Base-by-base conservation (phyloP, 129 eudicot genomes). In the Lonicera japonica region DNA sequence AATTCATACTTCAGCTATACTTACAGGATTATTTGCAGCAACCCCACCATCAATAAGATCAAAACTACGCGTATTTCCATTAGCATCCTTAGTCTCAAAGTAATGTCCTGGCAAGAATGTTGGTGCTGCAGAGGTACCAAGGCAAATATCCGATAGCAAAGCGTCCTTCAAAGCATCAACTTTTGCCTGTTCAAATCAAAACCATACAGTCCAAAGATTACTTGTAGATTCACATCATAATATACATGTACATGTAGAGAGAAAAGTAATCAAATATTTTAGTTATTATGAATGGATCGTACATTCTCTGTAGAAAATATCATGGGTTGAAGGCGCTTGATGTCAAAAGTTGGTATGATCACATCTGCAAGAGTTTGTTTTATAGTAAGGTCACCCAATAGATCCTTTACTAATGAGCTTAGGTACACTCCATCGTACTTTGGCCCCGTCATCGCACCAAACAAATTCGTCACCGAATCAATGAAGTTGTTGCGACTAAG, bases 271-370 rank as follows among this genome's bases (percentile, higher is more conserved):
- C 51, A 15, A 15, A 45, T 4, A 12, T 45, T 45, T 45, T 3
- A 45, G 51, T 11, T 45, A 11, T 15, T 45, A 45, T 29, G 36
- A 29, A 29, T 2, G 14, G 51, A 45, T 45, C 29, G 11, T 64
- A 77, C 82, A 54, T 77, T 77, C 22, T 61, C 50, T 0, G 77
- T 70, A 36, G 73, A 51, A 76, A 77, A 77, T 65, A 77, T 77
- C 24, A 77, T 43, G 0, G 82, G 82, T 25, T 77, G 82, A 29
- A 71, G 82, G 25, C 65, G 77, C 48, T 71, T 77, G 82, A 77
- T 55, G 51, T 77, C 77, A 36, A 77, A 77, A 16, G 82, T 22
- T 21, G 82, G 82, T 5, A 77, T 70, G 48, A 77, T 69, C 23
- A 71, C 61, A 48, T 70, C 56, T 5, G 82, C 60, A 6, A 77